Base-by-base conservation (phyloP, 768 basidiomycete genomes). In the Mycena chlorophos region DNA sequence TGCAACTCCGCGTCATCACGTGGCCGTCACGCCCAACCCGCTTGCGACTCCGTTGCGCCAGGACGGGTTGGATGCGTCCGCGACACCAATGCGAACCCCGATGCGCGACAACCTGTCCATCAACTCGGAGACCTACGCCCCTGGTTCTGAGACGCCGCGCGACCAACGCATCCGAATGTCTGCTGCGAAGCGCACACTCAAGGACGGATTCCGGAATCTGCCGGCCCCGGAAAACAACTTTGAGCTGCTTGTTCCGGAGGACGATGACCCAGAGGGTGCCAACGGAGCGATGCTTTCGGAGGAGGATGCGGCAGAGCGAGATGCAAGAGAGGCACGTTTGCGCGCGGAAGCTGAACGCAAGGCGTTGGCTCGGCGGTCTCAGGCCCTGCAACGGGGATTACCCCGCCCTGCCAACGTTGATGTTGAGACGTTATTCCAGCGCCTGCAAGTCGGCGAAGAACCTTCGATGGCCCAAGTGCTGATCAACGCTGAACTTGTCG, bases 151-250 rank as follows among this genome's bases (percentile, higher is more conserved):
- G 49, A 94, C 93, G 1, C 95, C 95, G 0, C 84, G 88, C 30
- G 89, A 93, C 45, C 81, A 87, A 58, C 84, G 83, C 14, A 70
- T 85, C 53, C 87, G 82, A 25, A 69, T 72, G 14, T 78, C 78
- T 53, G 83, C 86, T 22, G 79, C 84, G 4, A 92, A 94, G 68
- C 82, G 87, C 34, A 84, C 88, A 1, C 79, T 98, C 49, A 80
- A 88, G 62, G 82, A 85, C 10, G 90, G 88, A 4, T 98, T 98
- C 73, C 80, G 80, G 73, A 86, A 71, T 57, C 77, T 99, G 16
- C 97, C 97, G 0, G 87, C 86, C 62, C 94, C 97, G 0, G 93
- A 98, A 74, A 98, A 98, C 69, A 96, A 98, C 71, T 98, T 98
- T 64, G 95, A 98, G 72, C 75, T 99, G 43, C 81, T 95, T 39